Evolutionary conservation across 768 basidiomycete genomes (phyloP), one percentile per base, ranked within the genome.

Genomic region (Lenzites betulinus): DNA sequence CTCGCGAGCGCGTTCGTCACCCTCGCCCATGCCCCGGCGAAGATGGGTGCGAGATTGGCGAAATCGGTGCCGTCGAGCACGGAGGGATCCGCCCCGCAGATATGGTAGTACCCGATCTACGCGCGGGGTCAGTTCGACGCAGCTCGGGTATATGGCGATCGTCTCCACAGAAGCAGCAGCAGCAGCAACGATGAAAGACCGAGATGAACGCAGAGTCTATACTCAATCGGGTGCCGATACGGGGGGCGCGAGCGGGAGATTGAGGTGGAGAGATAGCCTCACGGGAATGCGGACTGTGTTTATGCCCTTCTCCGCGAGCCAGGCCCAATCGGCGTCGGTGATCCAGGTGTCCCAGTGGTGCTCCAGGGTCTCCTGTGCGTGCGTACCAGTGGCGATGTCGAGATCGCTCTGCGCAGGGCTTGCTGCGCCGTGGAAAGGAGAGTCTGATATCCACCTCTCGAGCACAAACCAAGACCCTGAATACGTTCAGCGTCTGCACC

Each of bases 381-480:
- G 61, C 13, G 68, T 15, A 2, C 89, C 88, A 13, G 70, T 77
- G 13, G 89, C 90, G 22, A 92, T 78, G 69, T 90, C 88, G 16
- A 88, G 74, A 65, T 91, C 89, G 66, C 87, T 89, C 64, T 88
- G 80, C 0, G 78, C 84, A 3, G 86, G 85, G 20, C 73, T 58
- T 13, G 61, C 69, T 9, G 90, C 88, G 16, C 72, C 69, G 2
- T 71, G 74, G 66, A 86, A 93, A 0, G 88, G 88, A 0, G 70
- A 49, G 1, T 84, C 81, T 15, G 83, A 70, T 39, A 93, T 90
- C 91, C 91, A 93, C 35, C 82, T 76, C 71, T 93, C 91, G 18
- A 90, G 80, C 3, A 89, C 85, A 63, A 93, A 92, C 89, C 88
- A 90, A 7, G 83, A 86, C 0, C 89, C 88, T 90, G 60, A 26